phyloP scores from a whole-genome alignment of 768 basidiomycete genomes.

The Leccinum arenicola region DNA sequence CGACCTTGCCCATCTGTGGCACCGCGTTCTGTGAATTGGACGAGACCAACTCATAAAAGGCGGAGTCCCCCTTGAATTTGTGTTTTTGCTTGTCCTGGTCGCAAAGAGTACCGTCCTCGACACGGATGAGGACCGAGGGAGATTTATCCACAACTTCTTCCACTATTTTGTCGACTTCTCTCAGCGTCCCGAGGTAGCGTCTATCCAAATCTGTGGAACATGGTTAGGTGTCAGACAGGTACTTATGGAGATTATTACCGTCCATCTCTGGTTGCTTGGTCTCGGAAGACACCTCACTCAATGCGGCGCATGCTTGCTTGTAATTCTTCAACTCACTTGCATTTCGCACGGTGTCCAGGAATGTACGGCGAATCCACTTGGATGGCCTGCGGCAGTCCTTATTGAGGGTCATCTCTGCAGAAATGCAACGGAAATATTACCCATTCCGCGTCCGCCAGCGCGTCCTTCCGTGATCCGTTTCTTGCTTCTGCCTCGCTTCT shows the following conservation, averaged over 20 bases:
- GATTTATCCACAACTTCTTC: not conserved
- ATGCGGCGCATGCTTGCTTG: not conserved
- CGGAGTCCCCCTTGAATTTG: constrained; percentile 1
- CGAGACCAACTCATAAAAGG: constrained; percentile 5
- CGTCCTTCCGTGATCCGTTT: not conserved
- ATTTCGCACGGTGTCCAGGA: constrained; percentile 4
- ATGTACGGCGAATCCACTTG: not conserved
- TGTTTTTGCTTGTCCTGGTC: not conserved
- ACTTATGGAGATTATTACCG: not conserved
- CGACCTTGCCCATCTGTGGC: not conserved
- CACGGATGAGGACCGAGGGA: constrained; percentile 12
- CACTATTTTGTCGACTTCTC: not conserved
- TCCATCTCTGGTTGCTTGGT: not conserved
- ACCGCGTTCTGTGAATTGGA: not conserved
- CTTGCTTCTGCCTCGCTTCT: constrained; percentile 3
- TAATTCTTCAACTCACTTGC: not conserved
- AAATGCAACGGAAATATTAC: not conserved
- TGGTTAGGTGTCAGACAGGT: not conserved
- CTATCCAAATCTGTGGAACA: not conserved
- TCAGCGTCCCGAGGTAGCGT: not conserved
- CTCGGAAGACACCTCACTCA: not conserved
- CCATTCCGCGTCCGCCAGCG: constrained; percentile 5
- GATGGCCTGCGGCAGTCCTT: constrained; percentile 2
- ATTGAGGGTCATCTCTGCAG: not conserved
- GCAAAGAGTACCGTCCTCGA: constrained; percentile 3